Percentiles rank a stretch among this genome's conserved stretches.
These are phyloP conservation scores for Eucalyptus cloeziana DNA, from an alignment of 345 rosid species.

Conservation along the genomic window DNA sequence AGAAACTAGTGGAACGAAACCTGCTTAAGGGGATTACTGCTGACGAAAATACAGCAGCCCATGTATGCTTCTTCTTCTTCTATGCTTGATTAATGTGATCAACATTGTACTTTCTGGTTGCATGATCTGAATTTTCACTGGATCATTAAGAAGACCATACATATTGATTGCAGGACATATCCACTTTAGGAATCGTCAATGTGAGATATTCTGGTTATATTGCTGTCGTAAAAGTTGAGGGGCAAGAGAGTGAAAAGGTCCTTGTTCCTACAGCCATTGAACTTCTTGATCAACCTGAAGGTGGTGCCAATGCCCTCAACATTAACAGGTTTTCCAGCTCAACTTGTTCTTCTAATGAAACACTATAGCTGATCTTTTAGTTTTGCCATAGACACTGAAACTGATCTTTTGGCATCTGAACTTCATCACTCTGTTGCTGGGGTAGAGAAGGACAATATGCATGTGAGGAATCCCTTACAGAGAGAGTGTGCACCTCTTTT, in stretches of 20 bases:
- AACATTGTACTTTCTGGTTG: background rate
- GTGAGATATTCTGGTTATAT: constrained; percentile 82
- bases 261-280: constrained; percentile 45
- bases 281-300: constrained; percentile 86
- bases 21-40: constrained; percentile 95
- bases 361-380: background rate
- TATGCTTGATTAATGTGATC: background rate
- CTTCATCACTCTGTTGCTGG: background rate
- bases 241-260: constrained; percentile 31
- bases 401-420: background rate
- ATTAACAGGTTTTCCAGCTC: constrained; percentile 57
- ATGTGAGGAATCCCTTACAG: background rate
- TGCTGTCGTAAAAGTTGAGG: constrained; percentile 67
- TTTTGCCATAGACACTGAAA: background rate
- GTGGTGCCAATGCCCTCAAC: constrained; percentile 96
- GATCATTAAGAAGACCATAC: background rate
- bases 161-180: constrained; percentile 48
- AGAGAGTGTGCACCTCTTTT: background rate
- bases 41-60: constrained; percentile 94
- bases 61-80: constrained; percentile 40
- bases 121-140: background rate
- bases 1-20: constrained; percentile 60
- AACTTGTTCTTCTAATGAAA: background rate
- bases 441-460: background rate
- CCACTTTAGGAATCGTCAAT: constrained; percentile 70